Evolutionary conservation across 164 flowering plant species (phyloP).

Genomic region (Echeveria elegans): DNA sequence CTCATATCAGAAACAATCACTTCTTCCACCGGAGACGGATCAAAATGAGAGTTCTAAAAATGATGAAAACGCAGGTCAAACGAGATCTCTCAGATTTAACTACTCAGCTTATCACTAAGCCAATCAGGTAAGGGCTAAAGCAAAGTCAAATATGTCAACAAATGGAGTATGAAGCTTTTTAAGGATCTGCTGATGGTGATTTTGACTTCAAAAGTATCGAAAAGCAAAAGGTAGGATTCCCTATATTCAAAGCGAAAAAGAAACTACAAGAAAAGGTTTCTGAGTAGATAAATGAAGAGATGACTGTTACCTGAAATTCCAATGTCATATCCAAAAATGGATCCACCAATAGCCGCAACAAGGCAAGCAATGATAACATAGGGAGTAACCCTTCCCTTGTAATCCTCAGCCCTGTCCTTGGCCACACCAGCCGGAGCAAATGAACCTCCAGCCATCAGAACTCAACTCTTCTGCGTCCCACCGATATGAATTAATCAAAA

Average conservation of each 20-base stretch:
- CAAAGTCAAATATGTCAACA: background rate
- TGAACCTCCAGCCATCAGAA: conserved; percentile 43
- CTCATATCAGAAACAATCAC: background rate
- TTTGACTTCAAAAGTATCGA: background rate
- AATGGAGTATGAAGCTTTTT: background rate
- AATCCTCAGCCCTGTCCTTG: conserved; percentile 45
- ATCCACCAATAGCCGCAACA: conserved; percentile 56
- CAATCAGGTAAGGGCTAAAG: background rate
- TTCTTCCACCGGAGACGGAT: background rate
- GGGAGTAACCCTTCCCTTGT: conserved; percentile 42
- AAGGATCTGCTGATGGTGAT: background rate
- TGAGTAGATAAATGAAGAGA: background rate
- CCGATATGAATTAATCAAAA: background rate
- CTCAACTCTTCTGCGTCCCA: conserved; percentile 8
- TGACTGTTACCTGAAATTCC: conserved; percentile 44
- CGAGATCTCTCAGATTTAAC: background rate
- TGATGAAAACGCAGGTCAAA: background rate
- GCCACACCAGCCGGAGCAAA: conserved; percentile 36
- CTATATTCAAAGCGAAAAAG: conserved; percentile 1
- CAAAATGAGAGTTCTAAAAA: background rate
- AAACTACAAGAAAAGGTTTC: background rate
- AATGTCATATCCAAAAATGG: conserved; percentile 56
- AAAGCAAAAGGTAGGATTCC: background rate
- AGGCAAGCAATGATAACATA: conserved; percentile 46
- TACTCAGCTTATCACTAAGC: background rate